Percentiles rank a stretch among this genome's conserved stretches.
Conservation (phyloP, 805 yeast genomes). For the Ogataea trehalophila region DNA sequence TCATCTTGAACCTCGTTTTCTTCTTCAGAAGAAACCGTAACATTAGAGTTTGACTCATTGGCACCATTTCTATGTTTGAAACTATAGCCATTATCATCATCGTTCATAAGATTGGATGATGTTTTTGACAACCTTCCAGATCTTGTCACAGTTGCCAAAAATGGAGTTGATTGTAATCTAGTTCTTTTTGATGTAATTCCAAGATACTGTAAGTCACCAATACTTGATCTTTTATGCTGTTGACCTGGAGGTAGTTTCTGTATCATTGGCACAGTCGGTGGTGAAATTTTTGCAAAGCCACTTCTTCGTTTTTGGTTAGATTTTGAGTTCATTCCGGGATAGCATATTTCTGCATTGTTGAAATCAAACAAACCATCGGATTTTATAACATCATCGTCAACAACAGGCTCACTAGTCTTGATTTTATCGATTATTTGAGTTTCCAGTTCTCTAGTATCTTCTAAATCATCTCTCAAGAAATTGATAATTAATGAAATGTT, state of each 20-base stretch:
- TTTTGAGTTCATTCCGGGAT: slow-evolving; percentile 20
- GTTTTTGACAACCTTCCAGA: neutral
- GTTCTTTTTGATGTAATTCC: too few species aligned
- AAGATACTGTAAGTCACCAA: too few species aligned
- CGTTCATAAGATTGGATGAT: neutral
- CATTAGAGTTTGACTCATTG: slow-evolving; percentile 3
- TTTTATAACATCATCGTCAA: slow-evolving; percentile 9
- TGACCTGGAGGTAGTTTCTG: too few species aligned
- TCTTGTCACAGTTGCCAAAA: too few species aligned
- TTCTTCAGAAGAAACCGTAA: neutral
- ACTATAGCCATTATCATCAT: slow-evolving; percentile 9
- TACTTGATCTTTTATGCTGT: too few species aligned
- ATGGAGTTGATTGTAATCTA: too few species aligned
- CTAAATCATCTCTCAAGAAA: slow-evolving; percentile 64
- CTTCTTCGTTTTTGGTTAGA: neutral
- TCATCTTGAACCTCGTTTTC: slow-evolving; percentile 1
- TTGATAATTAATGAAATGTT: slow-evolving; percentile 53
- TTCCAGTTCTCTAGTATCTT: slow-evolving; percentile 57
- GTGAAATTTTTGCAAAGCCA: neutral
- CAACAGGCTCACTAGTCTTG: slow-evolving; percentile 19
- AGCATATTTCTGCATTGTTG: slow-evolving; percentile 14
- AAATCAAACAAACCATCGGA: slow-evolving; percentile 6
- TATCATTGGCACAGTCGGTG: too few species aligned
- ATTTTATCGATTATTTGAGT: slow-evolving; percentile 49
- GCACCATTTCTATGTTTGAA: slow-evolving; percentile 9